Percentiles rank a stretch among this genome's conserved stretches.
phyloP scores from a whole-genome alignment of 257 asterid genomes.

The Solanum pennellii region DNA sequence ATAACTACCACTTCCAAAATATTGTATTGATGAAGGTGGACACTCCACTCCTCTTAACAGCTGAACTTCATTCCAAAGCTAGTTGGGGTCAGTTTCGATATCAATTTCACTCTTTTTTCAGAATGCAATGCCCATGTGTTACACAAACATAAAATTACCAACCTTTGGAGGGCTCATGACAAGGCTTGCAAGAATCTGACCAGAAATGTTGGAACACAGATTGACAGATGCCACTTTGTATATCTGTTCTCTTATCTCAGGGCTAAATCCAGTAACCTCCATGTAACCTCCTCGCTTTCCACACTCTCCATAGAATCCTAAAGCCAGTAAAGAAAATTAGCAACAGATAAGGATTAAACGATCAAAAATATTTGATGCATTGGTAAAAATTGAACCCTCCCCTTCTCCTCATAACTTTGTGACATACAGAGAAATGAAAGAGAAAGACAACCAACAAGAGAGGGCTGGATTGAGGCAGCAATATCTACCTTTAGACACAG shows the following conservation, averaged over 20 bases:
- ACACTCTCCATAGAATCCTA: constrained; percentile 94
- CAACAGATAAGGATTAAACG: neutral
- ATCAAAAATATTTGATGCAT: neutral
- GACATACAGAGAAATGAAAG: neutral
- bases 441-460: neutral
- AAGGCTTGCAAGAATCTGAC: constrained; percentile 95
- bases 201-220: constrained; percentile 92
- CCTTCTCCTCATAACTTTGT: neutral
- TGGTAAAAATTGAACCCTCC: neutral
- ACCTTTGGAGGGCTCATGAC: constrained; percentile 96
- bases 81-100: neutral
- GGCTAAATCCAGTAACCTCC: constrained; percentile 93
- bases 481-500: constrained; percentile 76
- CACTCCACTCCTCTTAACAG: neutral
- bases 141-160: neutral
- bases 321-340: neutral
- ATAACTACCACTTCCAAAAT: neutral
- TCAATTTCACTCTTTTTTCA: neutral
- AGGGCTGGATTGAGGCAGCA: neutral
- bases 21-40: neutral
- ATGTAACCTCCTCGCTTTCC: constrained; percentile 97
- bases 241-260: constrained; percentile 78
- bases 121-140: neutral
- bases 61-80: neutral
- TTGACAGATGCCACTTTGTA: constrained; percentile 95